Evolutionary conservation across 495 filamentous ascomycete genomes (phyloP).

Genomic region (Neurospora africana): DNA sequence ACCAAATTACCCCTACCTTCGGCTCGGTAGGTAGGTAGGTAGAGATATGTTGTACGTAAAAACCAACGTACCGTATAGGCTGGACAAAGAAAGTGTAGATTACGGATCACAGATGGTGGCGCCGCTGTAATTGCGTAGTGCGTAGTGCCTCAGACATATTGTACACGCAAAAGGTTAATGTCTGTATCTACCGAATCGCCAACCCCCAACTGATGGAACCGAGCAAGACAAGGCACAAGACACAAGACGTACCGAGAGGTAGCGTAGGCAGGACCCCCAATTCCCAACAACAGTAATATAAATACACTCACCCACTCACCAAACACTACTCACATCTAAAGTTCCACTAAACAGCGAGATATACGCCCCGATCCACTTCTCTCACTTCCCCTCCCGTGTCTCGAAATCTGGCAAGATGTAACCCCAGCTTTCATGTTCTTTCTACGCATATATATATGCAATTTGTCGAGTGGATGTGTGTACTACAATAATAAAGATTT

Average conservation of each 20-base stretch:
- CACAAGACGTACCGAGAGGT: neutral
- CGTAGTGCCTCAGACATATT: neutral
- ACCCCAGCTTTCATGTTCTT: neutral
- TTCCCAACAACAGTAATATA: neutral
- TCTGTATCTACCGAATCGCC: neutral
- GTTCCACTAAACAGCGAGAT: neutral
- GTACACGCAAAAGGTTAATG: neutral
- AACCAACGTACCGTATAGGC: neutral
- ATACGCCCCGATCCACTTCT: neutral
- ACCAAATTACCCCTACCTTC: neutral
- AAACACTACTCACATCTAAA: too few relatives aligned
- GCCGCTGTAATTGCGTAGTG: neutral
- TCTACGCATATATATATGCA: neutral
- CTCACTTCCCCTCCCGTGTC: neutral
- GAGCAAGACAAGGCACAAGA: neutral
- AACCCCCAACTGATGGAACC: neutral
- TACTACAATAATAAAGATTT: neutral
- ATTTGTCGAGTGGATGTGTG: neutral
- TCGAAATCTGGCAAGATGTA: neutral
- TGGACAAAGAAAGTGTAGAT: neutral
- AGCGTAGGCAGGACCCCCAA: neutral
- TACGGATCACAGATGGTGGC: neutral
- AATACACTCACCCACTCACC: neutral
- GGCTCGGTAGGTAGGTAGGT: neutral
- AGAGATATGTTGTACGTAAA: neutral